These are phyloP conservation scores for Scopulariopsis brevicaulis DNA, from an alignment of 2,329 filamentous ascomycete genomes.

Conservation along the genomic window DNA sequence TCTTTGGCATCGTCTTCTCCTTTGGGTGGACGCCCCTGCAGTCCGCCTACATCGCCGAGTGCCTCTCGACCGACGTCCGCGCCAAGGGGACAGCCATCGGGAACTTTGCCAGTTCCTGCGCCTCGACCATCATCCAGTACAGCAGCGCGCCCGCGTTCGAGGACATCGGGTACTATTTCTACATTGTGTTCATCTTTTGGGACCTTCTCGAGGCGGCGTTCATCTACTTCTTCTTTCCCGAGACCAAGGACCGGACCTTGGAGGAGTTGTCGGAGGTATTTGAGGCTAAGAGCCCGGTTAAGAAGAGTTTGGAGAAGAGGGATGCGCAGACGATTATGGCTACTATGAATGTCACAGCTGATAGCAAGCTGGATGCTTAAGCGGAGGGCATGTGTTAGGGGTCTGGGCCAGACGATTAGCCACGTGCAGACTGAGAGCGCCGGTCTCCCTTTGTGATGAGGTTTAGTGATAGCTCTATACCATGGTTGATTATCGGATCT, in stretches of 20 bases:
- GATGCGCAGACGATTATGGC: conserved; percentile 15
- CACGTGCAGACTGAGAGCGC: too few relatives aligned
- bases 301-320: conserved; percentile 29
- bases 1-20: conserved; percentile 48
- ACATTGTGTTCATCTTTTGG: conserved; percentile 32
- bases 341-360: neutral
- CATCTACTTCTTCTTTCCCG: conserved; percentile 38
- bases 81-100: conserved; percentile 32
- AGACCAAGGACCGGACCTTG: conserved; percentile 35
- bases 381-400: too few relatives aligned
- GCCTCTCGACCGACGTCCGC: conserved; percentile 29
- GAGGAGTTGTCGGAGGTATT: conserved; percentile 44
- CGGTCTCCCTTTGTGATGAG: too few relatives aligned
- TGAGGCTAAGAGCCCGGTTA: conserved; percentile 30
- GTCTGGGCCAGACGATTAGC: too few relatives aligned
- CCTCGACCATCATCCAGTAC: conserved; percentile 30
- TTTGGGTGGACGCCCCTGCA: conserved; percentile 39
- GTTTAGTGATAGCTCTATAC: too few relatives aligned
- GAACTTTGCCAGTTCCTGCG: conserved; percentile 25
- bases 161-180: conserved; percentile 31
- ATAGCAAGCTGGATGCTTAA: neutral
- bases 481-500: too few relatives aligned
- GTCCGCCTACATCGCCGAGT: conserved; percentile 36
- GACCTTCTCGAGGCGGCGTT: conserved; percentile 26
- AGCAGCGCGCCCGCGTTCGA: conserved; percentile 28